Base-by-base conservation (phyloP, 2,329 filamentous ascomycete species). In the Fusarium drepaniforme region DNA sequence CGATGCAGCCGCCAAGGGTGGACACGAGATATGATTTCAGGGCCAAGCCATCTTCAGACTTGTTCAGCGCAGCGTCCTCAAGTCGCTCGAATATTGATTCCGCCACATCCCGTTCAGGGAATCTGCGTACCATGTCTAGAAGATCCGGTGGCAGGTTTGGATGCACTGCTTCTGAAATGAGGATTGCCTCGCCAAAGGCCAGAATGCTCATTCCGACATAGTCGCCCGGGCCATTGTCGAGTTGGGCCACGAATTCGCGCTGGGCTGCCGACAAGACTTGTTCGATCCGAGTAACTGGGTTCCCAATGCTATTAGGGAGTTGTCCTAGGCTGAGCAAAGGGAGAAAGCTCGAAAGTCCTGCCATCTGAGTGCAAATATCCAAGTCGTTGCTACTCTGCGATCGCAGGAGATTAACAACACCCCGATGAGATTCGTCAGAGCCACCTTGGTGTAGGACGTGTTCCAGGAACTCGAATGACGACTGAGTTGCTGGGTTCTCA, bases 11-110 rank as follows among this genome's bases (percentile, higher is more conserved):
- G 21, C 57, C 57, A 12, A 60, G 35, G 15, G 13, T 60, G 4
- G 57, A 60, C 23, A 38, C 37, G 7, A 60, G 57, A 30, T 60
- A 60, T 25, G 57, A 60, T 42, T 60, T 60, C 12, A 60, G 37
- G 9, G 35, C 57, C 8, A 37, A 60, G 40, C n/a, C n/a, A 6
- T 37, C 13, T 8, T 37, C 16, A 23, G 57, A 42, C 21, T 28
- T 42, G 13, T n/a, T 30, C 35, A 42, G 35, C 18, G 35, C 37
- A n/a, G 57, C 23, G 15, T 42, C 57, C 11, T 60, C 57, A 4
- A 60, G 57, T 16, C 57, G 35, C 57, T 60, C 57, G 18, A 60
- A 60, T 35, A 60, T 60, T 15, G 33, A 60, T 13, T 60, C 18
- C 23, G 57, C 57, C 35, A 60, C 57, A 21, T 42, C 57, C 13